A percentile compares a stretch with the other conserved stretches of the same genome.
Conservation (phyloP, 78 protist genomes). For the slime mould (Dictyostelium discoideum) region DNA sequence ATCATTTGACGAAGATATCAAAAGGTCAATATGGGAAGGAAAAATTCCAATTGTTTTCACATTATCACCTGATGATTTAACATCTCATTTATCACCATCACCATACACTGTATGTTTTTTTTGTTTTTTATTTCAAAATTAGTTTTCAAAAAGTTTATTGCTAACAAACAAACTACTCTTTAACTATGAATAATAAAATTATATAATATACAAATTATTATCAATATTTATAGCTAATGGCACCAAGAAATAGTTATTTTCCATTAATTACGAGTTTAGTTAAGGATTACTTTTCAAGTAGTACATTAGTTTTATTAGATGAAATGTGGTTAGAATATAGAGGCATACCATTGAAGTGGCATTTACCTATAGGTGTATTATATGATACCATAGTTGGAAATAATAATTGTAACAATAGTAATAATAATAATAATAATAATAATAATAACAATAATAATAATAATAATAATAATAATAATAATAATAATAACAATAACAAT, state of each 20-base stretch:
- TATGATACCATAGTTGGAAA: constrained; percentile 31
- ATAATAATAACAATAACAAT: background rate
- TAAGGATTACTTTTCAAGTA: constrained; percentile 48
- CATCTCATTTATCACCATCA: constrained; percentile 58
- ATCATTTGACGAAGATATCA: constrained; percentile 73
- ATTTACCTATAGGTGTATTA: constrained; percentile 72
- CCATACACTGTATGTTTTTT: constrained; percentile 35
- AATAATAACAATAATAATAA: constrained; percentile 11
- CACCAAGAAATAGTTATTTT: constrained; percentile 65
- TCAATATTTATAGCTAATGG: constrained; percentile 7
- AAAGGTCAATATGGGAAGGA: constrained; percentile 74
- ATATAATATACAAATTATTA: background rate
- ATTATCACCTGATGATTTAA: constrained; percentile 44
- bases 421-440: background rate
- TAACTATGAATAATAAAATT: no score
- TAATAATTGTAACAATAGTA: background rate
- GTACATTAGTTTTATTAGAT: constrained; percentile 46
- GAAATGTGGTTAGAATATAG: constrained; percentile 76
- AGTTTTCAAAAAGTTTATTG: background rate
- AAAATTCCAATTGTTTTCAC: constrained; percentile 64
- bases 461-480: background rate
- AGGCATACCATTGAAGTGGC: constrained; percentile 74
- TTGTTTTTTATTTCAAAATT: background rate
- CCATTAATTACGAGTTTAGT: constrained; percentile 60
- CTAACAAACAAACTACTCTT: background rate